A percentile compares a stretch with the other conserved stretches of the same genome.
Conservation (phyloP, 352 stramenopile species). For the Phytophthora pluvialis region DNA sequence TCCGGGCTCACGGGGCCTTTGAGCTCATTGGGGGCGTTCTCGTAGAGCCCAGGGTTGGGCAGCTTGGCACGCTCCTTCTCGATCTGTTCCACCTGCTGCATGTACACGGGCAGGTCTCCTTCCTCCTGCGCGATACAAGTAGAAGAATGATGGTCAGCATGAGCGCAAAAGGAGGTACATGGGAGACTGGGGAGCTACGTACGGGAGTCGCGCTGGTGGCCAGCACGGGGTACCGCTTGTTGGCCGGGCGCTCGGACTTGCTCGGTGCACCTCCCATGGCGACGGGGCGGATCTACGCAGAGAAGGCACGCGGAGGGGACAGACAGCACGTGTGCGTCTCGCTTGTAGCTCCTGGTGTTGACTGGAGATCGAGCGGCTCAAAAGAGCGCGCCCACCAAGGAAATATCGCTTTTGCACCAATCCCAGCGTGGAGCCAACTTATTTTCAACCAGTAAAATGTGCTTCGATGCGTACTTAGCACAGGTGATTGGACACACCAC, state of each 20-base stretch:
- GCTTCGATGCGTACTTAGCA: constrained; percentile 17
- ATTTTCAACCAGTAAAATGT: constrained; percentile 8
- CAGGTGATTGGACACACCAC: constrained; percentile 21
- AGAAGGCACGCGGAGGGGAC: constrained; percentile 23
- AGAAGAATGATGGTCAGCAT: constrained; percentile 13
- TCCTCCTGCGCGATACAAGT: constrained; percentile 12
- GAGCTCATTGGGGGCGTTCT: constrained; percentile 86
- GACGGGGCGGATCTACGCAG: constrained; percentile 10
- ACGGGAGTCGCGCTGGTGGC: constrained; percentile 69
- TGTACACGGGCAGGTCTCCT: constrained; percentile 72
- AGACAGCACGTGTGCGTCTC: constrained; percentile 23
- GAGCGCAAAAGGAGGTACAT: background rate
- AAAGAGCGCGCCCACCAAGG: constrained; percentile 10
- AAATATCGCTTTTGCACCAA: constrained; percentile 24
- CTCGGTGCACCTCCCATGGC: constrained; percentile 64
- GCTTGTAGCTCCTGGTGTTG: constrained; percentile 27
- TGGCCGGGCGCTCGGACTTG: constrained; percentile 29
- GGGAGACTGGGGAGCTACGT: constrained; percentile 24
- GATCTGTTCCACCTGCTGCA: constrained; percentile 86
- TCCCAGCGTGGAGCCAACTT: background rate
- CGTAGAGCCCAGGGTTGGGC: constrained; percentile 85
- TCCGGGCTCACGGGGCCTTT: constrained; percentile 81
- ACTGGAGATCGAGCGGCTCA: constrained; percentile 42
- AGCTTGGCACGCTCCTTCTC: constrained; percentile 73
- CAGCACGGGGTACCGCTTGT: constrained; percentile 60